Percentiles rank a stretch among this genome's conserved stretches.
phyloP scores from a whole-genome alignment of 352 stramenopile species.

The Blastocystis sp. region DNA sequence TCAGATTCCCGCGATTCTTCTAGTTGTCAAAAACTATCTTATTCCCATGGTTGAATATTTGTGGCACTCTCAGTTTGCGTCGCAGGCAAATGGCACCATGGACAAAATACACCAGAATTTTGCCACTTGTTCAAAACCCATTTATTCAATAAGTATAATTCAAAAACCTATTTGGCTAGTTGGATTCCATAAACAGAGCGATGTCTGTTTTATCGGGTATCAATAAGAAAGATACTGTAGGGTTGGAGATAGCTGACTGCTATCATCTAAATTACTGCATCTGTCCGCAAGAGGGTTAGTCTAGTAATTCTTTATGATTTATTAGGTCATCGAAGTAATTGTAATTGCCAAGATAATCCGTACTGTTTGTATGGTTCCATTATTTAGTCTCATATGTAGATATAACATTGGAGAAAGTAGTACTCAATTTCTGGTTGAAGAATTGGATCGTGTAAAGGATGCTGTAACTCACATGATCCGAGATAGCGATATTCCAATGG shows the following conservation, averaged over 20 bases:
- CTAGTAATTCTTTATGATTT: neutral
- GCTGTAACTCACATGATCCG: constrained; percentile 3
- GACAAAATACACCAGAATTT: too few species aligned
- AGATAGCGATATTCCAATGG: constrained; percentile 3
- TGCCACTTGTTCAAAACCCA: too few species aligned
- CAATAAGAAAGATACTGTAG: neutral
- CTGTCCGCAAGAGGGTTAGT: constrained; percentile 1
- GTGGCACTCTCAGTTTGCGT: too few species aligned
- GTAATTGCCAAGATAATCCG: constrained; percentile 20
- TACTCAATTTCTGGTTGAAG: neutral
- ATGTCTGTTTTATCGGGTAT: too few species aligned
- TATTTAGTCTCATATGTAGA: neutral
- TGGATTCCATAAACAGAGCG: too few species aligned
- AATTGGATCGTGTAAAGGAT: neutral
- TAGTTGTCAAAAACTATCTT: too few species aligned
- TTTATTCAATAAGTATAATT: too few species aligned
- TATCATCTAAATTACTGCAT: constrained; percentile 23
- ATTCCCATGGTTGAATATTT: too few species aligned
- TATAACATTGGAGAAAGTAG: neutral
- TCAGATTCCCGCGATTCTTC: too few species aligned
- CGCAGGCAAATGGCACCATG: too few species aligned
- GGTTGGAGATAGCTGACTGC: neutral
- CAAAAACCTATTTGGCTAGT: too few species aligned
- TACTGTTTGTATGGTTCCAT: neutral
- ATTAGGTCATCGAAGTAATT: constrained; percentile 14